Conservation (phyloP, 2,329 filamentous ascomycete species). For the Colletotrichum destructivum region DNA sequence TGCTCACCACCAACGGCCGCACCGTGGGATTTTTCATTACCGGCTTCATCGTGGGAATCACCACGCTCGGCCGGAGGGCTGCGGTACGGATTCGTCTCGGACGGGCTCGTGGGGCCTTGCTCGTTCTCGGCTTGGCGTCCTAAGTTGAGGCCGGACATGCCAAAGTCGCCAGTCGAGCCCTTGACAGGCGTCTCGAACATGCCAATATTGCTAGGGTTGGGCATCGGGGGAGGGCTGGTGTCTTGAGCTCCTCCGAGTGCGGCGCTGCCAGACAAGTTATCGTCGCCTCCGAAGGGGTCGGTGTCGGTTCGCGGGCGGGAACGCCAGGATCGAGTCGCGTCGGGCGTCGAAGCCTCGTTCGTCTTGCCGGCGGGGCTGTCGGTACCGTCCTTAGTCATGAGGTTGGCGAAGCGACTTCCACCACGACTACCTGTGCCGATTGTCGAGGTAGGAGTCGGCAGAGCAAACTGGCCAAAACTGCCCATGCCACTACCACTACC, state of each 20-base stretch:
- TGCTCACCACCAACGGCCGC: slow-evolving; percentile 65
- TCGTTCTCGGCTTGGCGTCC: slow-evolving; percentile 70
- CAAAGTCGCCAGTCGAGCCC: slow-evolving; percentile 70
- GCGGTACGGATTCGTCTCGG: slow-evolving; percentile 95
- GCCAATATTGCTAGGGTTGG: slow-evolving; percentile 54
- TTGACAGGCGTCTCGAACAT: slow-evolving; percentile 70
- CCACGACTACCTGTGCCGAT: slow-evolving; percentile 77
- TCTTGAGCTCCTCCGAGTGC: slow-evolving; percentile 84
- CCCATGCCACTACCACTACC: slow-evolving; percentile 72
- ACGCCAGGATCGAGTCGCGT: slow-evolving; percentile 67
- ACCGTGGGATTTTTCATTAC: slow-evolving; percentile 64
- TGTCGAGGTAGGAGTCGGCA: slow-evolving; percentile 68
- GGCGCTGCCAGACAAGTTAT: slow-evolving; percentile 76
- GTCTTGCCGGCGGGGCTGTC: slow-evolving; percentile 72
- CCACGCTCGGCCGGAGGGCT: slow-evolving; percentile 85
- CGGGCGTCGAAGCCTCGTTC: slow-evolving; percentile 59
- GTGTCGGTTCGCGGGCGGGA: slow-evolving; percentile 78
- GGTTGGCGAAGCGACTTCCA: slow-evolving; percentile 87
- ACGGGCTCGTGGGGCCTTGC: slow-evolving; percentile 88
- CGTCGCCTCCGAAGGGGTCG: slow-evolving; percentile 83
- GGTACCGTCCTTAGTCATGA: slow-evolving; percentile 83
- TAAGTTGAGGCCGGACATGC: slow-evolving; percentile 73
- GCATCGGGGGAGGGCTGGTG: slow-evolving; percentile 64
- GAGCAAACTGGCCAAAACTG: slow-evolving; percentile 91
- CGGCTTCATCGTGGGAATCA: slow-evolving; percentile 73